These are phyloP conservation scores for Claviceps maximensis DNA, from an alignment of 2,329 filamentous ascomycete genomes.

Conservation along the genomic window DNA sequence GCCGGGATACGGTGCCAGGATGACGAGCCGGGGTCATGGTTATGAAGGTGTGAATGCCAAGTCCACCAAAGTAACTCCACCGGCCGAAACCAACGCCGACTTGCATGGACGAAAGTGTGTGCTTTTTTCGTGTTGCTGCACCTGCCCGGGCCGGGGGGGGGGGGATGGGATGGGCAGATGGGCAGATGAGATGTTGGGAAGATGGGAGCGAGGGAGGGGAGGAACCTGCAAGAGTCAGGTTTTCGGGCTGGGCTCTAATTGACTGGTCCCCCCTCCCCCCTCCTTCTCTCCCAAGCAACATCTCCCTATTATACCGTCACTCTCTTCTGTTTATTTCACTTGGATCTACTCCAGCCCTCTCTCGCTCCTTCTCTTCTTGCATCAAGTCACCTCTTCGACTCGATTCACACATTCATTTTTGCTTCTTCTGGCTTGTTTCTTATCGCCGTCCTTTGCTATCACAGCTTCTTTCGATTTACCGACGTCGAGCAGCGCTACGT, in stretches of 20 bases:
- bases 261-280: constrained; percentile 4
- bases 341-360: not conserved
- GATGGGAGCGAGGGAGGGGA: no score
- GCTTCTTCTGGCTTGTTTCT: constrained; percentile 12
- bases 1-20: not conserved
- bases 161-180: no score
- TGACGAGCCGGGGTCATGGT: not conserved
- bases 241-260: not conserved
- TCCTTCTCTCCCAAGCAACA: constrained; percentile 6
- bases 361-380: not conserved
- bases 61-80: not conserved
- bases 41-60: not conserved
- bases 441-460: constrained; percentile 6
- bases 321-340: constrained; percentile 2
- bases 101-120: not conserved
- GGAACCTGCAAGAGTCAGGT: no score
- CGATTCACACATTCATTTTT: constrained; percentile 17
- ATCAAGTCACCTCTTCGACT: constrained; percentile 2
- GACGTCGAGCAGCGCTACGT: constrained; percentile 9
- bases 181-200: no score
- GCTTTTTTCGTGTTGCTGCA: not conserved
- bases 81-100: not conserved
- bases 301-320: constrained; percentile 9
- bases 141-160: not conserved
- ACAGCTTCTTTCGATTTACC: constrained; percentile 5